These are phyloP conservation scores for Stachybotrys chartarum DNA, from an alignment of 2,329 filamentous ascomycete genomes.

Conservation along the genomic window DNA sequence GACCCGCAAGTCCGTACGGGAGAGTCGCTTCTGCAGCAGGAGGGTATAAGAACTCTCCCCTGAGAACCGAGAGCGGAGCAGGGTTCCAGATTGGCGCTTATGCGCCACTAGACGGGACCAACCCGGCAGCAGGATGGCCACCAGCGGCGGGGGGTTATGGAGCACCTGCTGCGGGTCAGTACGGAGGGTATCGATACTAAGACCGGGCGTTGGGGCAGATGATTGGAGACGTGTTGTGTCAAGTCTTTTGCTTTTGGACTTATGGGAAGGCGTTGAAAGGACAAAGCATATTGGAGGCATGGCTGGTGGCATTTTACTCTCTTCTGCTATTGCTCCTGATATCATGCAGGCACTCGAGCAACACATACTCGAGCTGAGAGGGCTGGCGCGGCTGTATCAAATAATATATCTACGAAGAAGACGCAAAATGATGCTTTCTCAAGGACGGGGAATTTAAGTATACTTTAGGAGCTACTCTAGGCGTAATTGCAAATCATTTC, in stretches of 20 bases:
- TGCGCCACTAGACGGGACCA: conserved; percentile 17
- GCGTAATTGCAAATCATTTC: neutral
- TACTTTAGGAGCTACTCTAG: neutral
- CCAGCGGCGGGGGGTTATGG: conserved; percentile 20
- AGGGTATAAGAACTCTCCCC: conserved; percentile 44
- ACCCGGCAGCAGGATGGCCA: conserved; percentile 18
- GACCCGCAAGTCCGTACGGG: conserved; percentile 42
- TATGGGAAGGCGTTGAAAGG: neutral
- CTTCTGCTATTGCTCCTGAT: neutral
- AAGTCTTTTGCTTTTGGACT: neutral
- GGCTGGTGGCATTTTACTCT: neutral
- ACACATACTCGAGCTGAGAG: neutral
- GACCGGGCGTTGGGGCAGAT: neutral
- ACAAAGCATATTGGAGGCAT: neutral
- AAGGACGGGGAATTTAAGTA: no score
- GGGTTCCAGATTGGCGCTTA: conserved; percentile 20
- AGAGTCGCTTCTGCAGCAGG: conserved; percentile 30
- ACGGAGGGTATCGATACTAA: conserved; percentile 27
- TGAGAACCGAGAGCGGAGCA: conserved; percentile 36
- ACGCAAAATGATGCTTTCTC: no score
- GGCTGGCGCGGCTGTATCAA: neutral
- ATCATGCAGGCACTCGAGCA: neutral
- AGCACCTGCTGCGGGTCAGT: conserved; percentile 25
- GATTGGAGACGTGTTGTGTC: neutral
- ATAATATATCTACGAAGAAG: no score